Evolutionary conservation across 305 asterid species (phyloP).

Genomic region (Stenogyne calaminthoides): DNA sequence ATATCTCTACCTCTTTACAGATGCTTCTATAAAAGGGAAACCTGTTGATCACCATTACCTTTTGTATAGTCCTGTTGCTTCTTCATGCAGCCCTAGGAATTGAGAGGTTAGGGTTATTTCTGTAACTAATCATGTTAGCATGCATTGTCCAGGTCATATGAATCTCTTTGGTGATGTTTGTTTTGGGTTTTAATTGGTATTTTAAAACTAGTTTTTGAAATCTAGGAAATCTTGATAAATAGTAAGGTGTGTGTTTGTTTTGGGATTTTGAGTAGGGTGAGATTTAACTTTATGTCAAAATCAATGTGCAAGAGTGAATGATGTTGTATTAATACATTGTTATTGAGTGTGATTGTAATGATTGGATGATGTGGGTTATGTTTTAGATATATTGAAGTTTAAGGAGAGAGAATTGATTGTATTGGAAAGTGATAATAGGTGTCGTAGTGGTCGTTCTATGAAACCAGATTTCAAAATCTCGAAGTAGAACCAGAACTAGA

Average conservation of each 20-base stretch:
- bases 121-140: slow-evolving; percentile 23
- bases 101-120: slow-evolving; percentile 74
- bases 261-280: background rate
- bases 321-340: background rate
- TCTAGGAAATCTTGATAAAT: background rate
- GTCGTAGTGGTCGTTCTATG: too few relatives aligned
- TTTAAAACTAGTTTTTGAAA: background rate
- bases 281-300: background rate
- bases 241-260: background rate
- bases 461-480: background rate
- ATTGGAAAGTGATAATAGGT: too few relatives aligned
- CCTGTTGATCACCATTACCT: slow-evolving; percentile 80
- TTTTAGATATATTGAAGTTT: too few relatives aligned
- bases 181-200: background rate
- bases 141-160: slow-evolving; percentile 9
- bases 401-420: too few relatives aligned
- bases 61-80: slow-evolving; percentile 56
- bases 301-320: background rate
- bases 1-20: slow-evolving; percentile 82
- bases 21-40: slow-evolving; percentile 64
- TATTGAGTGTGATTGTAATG: background rate
- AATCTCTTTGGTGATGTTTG: background rate
- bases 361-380: too few relatives aligned
- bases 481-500: background rate
- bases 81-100: slow-evolving; percentile 46